Conservation (phyloP, 2,329 filamentous ascomycete genomes). For the Xylaria sp. region DNA sequence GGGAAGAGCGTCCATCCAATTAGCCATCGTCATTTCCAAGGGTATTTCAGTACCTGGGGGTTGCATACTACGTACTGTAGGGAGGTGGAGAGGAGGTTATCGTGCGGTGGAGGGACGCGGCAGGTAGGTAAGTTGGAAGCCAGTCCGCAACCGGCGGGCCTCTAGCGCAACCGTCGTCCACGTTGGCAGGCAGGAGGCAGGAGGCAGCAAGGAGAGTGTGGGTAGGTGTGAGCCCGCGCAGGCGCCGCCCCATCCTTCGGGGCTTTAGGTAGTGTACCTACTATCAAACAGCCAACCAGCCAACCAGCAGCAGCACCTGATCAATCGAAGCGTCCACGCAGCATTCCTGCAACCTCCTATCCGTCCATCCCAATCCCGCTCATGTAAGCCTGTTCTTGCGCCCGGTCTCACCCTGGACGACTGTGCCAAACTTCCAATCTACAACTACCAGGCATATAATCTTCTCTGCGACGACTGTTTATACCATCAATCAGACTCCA, state of each 20-base stretch:
- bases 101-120: slow-evolving; percentile 11
- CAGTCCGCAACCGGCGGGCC: slow-evolving; percentile 33
- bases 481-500: slow-evolving; percentile 1
- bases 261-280: neutral
- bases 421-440: slow-evolving; percentile 27
- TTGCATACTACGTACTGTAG: neutral
- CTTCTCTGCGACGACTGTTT: slow-evolving; percentile 1
- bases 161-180: slow-evolving; percentile 9
- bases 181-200: slow-evolving; percentile 7
- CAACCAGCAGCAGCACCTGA: slow-evolving; percentile 25
- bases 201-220: neutral
- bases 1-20: slow-evolving; percentile 27
- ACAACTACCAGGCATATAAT: slow-evolving; percentile 24
- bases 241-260: slow-evolving; percentile 9
- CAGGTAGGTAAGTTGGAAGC: slow-evolving; percentile 8
- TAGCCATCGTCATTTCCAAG: slow-evolving; percentile 22
- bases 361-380: slow-evolving; percentile 12
- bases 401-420: slow-evolving; percentile 4
- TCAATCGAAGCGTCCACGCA: slow-evolving; percentile 35
- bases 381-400: slow-evolving; percentile 13
- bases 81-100: slow-evolving; percentile 17
- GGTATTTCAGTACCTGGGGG: slow-evolving; percentile 25
- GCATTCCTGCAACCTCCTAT: slow-evolving; percentile 10
- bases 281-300: slow-evolving; percentile 16
- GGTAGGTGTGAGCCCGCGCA: slow-evolving; percentile 8